Percentiles rank a stretch among this genome's conserved stretches.
Conservation (phyloP, 768 basidiomycete genomes). For the Psilocybe cubensis region DNA sequence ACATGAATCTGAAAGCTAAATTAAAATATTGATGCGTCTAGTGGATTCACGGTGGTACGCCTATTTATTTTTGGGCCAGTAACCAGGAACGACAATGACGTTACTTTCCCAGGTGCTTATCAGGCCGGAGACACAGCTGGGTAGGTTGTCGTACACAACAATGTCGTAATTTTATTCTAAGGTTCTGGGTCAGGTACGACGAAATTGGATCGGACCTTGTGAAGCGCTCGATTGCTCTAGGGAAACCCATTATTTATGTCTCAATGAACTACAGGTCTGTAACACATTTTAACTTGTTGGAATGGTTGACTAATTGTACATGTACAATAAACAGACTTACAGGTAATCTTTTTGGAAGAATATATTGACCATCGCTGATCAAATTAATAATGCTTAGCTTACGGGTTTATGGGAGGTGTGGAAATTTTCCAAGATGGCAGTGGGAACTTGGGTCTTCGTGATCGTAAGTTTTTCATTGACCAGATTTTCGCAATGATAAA, state of each 20-base stretch:
- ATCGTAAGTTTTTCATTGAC: constrained; percentile 41
- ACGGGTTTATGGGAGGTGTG: constrained; percentile 49
- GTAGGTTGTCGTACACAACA: constrained; percentile 17
- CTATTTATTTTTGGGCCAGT: not conserved
- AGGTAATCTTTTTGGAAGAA: not conserved
- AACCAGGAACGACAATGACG: not conserved
- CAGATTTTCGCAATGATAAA: not conserved
- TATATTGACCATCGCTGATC: not conserved
- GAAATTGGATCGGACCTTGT: constrained; percentile 39
- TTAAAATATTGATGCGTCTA: constrained; percentile 13
- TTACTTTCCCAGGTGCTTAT: constrained; percentile 36
- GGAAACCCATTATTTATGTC: constrained; percentile 49
- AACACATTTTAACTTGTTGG: not conserved
- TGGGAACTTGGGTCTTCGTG: constrained; percentile 62
- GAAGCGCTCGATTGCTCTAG: constrained; percentile 43
- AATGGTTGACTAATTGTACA: too few relatives aligned
- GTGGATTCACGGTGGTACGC: constrained; percentile 53
- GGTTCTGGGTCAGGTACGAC: constrained; percentile 34
- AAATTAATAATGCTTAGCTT: constrained; percentile 20
- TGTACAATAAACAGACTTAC: constrained; percentile 10
- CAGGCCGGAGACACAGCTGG: constrained; percentile 39
- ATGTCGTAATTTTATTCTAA: not conserved
- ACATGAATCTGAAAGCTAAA: not conserved
- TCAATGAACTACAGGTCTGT: constrained; percentile 47
- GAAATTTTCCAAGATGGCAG: constrained; percentile 46